These are phyloP conservation scores for Albugo laibachii DNA, from an alignment of 352 stramenopile genomes.

Conservation along the genomic window DNA sequence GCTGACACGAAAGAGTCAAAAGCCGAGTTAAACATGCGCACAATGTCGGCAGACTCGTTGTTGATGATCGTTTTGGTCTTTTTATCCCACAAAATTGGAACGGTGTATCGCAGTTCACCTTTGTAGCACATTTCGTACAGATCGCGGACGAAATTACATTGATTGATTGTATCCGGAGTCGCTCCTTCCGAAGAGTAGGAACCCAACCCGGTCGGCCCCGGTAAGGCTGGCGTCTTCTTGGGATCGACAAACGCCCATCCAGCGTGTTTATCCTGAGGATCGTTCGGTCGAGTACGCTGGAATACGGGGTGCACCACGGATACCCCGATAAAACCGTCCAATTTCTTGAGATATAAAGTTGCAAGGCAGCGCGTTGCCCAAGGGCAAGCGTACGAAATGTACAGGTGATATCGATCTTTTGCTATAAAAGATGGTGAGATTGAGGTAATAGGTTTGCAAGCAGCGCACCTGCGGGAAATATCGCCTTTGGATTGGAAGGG, in stretches of 20 bases:
- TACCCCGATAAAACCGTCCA: slow-evolving; percentile 77
- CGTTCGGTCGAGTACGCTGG: slow-evolving; percentile 32
- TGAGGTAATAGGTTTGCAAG: neutral
- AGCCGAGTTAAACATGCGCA: slow-evolving; percentile 85
- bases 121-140: slow-evolving; percentile 62
- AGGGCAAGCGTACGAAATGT: slow-evolving; percentile 84
- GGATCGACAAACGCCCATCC: slow-evolving; percentile 76
- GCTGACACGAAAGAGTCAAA: slow-evolving; percentile 74
- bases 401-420: slow-evolving; percentile 70
- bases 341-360: slow-evolving; percentile 69
- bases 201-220: slow-evolving; percentile 12
- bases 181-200: slow-evolving; percentile 17
- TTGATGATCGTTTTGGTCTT: slow-evolving; percentile 87
- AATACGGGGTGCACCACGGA: slow-evolving; percentile 63
- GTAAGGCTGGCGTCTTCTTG: slow-evolving; percentile 13
- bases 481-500: slow-evolving; percentile 16
- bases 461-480: slow-evolving; percentile 27
- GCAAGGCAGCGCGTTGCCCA: slow-evolving; percentile 30
- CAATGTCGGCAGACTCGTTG: slow-evolving; percentile 92
- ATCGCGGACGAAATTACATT: slow-evolving; percentile 54
- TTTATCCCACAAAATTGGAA: slow-evolving; percentile 89
- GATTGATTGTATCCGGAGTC: slow-evolving; percentile 37
- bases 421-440: neutral
- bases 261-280: slow-evolving; percentile 45
- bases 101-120: slow-evolving; percentile 74